Conservation (phyloP, 352 stramenopile species). For the Bremia lactucae region DNA sequence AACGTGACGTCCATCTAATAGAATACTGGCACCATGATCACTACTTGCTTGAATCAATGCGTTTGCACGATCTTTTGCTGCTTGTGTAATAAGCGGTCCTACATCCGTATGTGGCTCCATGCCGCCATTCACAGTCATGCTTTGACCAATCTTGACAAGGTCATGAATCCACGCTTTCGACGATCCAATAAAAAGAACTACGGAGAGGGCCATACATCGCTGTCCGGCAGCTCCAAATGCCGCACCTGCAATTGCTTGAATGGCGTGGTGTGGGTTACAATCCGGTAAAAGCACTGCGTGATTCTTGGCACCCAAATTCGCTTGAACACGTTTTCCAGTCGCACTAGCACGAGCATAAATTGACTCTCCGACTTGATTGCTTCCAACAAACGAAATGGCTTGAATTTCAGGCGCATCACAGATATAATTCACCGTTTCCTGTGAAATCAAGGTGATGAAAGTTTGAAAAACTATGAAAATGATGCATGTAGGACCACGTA, state of each 20-base stretch:
- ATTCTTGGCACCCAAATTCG: constrained; percentile 97
- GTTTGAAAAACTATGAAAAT: constrained; percentile 2
- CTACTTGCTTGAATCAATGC: constrained; percentile 83
- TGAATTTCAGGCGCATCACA: constrained; percentile 90
- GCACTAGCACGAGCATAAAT: constrained; percentile 84
- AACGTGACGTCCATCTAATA: constrained; percentile 89
- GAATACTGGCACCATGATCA: constrained; percentile 81
- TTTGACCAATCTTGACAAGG: constrained; percentile 84
- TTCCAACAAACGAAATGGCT: constrained; percentile 95
- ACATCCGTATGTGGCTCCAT: constrained; percentile 61
- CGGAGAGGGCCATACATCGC: constrained; percentile 95
- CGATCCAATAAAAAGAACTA: constrained; percentile 93
- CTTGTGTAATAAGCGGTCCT: constrained; percentile 85
- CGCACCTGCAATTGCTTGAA: constrained; percentile 84
- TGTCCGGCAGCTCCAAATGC: constrained; percentile 95
- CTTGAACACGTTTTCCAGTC: constrained; percentile 91
- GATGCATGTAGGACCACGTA: constrained; percentile 12
- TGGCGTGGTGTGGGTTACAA: constrained; percentile 83
- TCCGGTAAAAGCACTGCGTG: constrained; percentile 94
- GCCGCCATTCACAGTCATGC: constrained; percentile 87
- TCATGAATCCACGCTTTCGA: constrained; percentile 89
- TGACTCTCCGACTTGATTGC: constrained; percentile 89
- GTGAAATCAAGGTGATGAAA: too few species aligned
- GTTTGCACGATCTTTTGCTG: constrained; percentile 83
- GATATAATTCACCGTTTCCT: constrained; percentile 92